phyloP scores from a whole-genome alignment of 805 yeast genomes.

The Teunomyces atbi region DNA sequence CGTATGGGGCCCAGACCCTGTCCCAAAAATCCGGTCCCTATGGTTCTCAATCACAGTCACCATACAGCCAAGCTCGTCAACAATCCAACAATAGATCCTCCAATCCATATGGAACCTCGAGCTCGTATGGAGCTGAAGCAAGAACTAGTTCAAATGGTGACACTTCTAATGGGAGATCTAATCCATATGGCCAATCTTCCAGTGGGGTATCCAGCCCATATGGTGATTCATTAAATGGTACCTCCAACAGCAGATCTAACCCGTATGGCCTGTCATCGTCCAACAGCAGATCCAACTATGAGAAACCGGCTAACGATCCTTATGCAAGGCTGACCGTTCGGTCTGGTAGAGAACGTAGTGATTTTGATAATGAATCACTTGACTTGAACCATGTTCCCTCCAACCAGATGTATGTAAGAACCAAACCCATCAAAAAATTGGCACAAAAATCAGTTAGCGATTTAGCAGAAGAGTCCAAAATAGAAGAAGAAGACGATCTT shows the following conservation, averaged over 20 bases:
- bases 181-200: neutral
- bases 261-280: neutral
- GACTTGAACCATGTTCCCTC: constrained; percentile 41
- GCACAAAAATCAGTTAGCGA: constrained; percentile 14
- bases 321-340: neutral
- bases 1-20: neutral
- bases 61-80: neutral
- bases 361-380: constrained; percentile 31
- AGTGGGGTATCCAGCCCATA: neutral
- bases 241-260: neutral
- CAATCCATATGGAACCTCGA: neutral
- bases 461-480: constrained; percentile 7
- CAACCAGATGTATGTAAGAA: constrained; percentile 19
- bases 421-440: constrained; percentile 18
- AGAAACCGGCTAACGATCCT: neutral
- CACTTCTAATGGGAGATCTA: neutral
- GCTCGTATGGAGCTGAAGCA: neutral
- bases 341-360: neutral
- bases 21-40: neutral
- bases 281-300: neutral
- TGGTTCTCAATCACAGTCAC: neutral
- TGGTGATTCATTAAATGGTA: neutral
- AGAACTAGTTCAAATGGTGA: neutral
- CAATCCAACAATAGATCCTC: neutral
- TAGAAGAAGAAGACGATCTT: constrained; percentile 30